Evolutionary conservation across 2,329 filamentous ascomycete species (phyloP).

Genomic region (Leptographium flavum): DNA sequence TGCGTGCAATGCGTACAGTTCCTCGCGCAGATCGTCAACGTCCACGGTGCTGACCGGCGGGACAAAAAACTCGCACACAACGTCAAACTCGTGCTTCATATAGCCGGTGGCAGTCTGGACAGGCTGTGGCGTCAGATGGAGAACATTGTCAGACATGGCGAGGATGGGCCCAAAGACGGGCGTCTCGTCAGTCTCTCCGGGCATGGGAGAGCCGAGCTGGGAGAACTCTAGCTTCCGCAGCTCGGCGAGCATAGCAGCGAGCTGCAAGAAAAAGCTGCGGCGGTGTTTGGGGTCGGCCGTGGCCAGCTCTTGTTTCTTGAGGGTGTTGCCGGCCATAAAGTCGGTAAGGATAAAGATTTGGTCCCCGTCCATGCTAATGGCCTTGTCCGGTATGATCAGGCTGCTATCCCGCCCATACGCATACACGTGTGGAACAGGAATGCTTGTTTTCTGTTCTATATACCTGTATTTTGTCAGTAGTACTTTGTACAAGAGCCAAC

Average conservation of each 20-base stretch:
- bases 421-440: slow-evolving; percentile 13
- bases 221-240: slow-evolving; percentile 13
- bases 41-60: slow-evolving; percentile 4
- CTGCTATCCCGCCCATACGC: slow-evolving; percentile 10
- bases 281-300: too few species aligned
- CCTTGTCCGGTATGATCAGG: not conserved
- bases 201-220: slow-evolving; percentile 14
- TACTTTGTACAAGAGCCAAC: not conserved
- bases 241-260: slow-evolving; percentile 13
- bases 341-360: slow-evolving; percentile 13
- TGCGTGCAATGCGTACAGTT: slow-evolving; percentile 10
- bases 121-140: not conserved
- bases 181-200: slow-evolving; percentile 5
- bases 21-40: slow-evolving; percentile 7
- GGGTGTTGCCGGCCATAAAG: slow-evolving; percentile 10
- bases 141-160: slow-evolving; percentile 5
- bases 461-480: not conserved
- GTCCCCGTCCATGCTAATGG: not conserved
- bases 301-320: too few species aligned
- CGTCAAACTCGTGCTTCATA: not conserved
- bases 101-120: not conserved
- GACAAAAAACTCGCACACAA: slow-evolving; percentile 3
- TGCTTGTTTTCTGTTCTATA: slow-evolving; percentile 9
- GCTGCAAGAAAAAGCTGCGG: too few species aligned
- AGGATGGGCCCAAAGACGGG: slow-evolving; percentile 9